phyloP scores from a whole-genome alignment of 805 yeast genomes.

The Hanseniaspora clermontiae region DNA sequence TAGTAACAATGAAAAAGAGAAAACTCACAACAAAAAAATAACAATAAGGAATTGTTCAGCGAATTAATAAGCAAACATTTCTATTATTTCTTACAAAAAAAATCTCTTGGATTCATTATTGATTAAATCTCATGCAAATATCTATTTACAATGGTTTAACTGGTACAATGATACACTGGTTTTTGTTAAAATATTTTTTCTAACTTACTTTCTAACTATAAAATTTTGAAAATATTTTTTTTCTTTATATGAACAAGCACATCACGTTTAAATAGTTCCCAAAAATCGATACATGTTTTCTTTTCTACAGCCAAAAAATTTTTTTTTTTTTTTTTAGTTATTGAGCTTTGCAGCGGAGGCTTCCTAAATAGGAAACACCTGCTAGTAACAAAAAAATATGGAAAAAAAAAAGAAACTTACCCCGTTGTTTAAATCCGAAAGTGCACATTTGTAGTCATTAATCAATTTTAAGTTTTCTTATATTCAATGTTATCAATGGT shows the following conservation, averaged over 20 bases:
- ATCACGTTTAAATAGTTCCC: not conserved
- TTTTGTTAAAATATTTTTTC: too few species aligned
- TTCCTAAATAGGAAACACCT: not conserved
- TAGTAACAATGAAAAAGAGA: not conserved
- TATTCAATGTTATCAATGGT: constrained; percentile 79
- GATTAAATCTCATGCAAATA: not conserved
- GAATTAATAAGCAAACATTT: not conserved
- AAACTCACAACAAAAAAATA: not conserved
- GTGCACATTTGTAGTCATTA: not conserved
- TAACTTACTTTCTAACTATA: not conserved
- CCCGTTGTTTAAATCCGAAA: not conserved
- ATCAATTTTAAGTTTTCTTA: constrained; percentile 33
- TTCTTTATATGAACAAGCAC: not conserved
- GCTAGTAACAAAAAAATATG: not conserved
- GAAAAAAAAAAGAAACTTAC: not conserved
- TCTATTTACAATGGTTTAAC: not conserved
- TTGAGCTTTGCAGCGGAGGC: not conserved
- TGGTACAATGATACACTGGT: not conserved
- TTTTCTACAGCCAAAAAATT: not conserved
- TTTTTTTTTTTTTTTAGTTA: too few species aligned
- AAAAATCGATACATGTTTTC: too few species aligned
- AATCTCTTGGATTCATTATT: not conserved
- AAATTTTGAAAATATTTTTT: too few species aligned
- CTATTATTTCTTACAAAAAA: not conserved
- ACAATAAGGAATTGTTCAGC: not conserved